Conservation (phyloP, 2,329 filamentous ascomycete species). For the Aspergillus phoenicis region DNA sequence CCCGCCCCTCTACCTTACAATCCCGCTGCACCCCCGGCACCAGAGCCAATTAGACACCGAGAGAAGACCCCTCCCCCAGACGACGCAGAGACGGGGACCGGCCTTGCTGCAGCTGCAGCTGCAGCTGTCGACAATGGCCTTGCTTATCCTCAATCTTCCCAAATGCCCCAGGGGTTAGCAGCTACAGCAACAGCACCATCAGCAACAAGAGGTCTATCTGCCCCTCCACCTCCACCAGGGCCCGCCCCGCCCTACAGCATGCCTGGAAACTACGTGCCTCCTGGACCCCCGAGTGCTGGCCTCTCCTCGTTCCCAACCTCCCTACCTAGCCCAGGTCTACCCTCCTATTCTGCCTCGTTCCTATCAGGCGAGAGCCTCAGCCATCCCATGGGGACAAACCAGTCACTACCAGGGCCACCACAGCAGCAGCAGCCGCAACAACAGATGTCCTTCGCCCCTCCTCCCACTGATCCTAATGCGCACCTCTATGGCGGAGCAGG, state of each 20-base stretch:
- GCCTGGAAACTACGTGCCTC: slow-evolving; percentile 36
- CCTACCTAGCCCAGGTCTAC: slow-evolving; percentile 29
- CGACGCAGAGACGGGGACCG: slow-evolving; percentile 55
- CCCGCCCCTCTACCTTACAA: slow-evolving; percentile 64
- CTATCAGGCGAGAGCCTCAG: slow-evolving; percentile 18
- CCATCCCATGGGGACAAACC: not conserved
- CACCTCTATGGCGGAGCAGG: slow-evolving; percentile 31
- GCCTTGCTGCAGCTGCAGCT: slow-evolving; percentile 45
- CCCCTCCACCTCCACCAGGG: slow-evolving; percentile 22
- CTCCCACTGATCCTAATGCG: slow-evolving; percentile 38
- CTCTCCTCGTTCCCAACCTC: slow-evolving; percentile 32
- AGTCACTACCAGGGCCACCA: not conserved
- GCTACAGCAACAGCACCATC: not conserved
- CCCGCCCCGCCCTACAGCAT: slow-evolving; percentile 28
- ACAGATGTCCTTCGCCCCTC: slow-evolving; percentile 33
- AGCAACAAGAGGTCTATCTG: slow-evolving; percentile 13
- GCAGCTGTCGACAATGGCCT: slow-evolving; percentile 42
- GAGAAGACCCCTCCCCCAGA: slow-evolving; percentile 67
- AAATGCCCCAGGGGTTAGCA: slow-evolving; percentile 21
- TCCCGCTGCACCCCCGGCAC: slow-evolving; percentile 65
- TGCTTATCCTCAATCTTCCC: slow-evolving; percentile 35
- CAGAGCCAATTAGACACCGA: slow-evolving; percentile 65
- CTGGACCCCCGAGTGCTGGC: slow-evolving; percentile 38
- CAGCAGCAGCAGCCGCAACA: not conserved
- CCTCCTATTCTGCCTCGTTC: slow-evolving; percentile 34